A percentile compares a stretch with the other conserved stretches of the same genome.
Evolutionary conservation across 1,284 basidiomycete genomes (phyloP).

Genomic region (Apiotrichum montevideense): DNA sequence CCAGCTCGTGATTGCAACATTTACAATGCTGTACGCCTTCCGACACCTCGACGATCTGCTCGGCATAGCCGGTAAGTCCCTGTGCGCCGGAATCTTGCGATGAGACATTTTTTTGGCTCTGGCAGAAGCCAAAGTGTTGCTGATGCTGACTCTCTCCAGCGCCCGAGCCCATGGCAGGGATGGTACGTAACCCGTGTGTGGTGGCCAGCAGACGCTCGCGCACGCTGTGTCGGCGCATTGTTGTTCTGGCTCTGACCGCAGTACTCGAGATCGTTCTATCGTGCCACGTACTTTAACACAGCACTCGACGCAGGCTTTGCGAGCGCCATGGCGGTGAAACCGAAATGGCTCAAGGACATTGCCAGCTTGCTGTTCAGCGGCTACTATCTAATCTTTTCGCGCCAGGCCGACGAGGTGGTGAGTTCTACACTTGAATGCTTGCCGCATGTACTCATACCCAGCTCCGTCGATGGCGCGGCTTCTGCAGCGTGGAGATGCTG

Average conservation of each 20-base stretch:
- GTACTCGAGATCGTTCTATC: constrained; percentile 90
- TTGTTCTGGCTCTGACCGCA: constrained; percentile 36
- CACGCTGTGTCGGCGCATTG: no score
- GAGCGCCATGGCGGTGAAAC: constrained; percentile 86
- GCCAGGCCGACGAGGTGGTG: constrained; percentile 91
- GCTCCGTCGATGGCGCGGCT: constrained; percentile 82
- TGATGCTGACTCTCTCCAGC: constrained; percentile 51
- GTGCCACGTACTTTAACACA: constrained; percentile 91
- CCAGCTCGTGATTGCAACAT: constrained; percentile 80
- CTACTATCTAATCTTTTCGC: constrained; percentile 92
- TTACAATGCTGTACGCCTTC: constrained; percentile 77
- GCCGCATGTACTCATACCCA: constrained; percentile 39
- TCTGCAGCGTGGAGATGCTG: constrained; percentile 93
- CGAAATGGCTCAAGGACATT: constrained; percentile 84
- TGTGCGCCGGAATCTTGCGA: background rate
- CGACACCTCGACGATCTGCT: constrained; percentile 82
- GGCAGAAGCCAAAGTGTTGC: background rate
- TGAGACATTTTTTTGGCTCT: background rate
- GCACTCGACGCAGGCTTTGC: constrained; percentile 97
- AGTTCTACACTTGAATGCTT: constrained; percentile 11
- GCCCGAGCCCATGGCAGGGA: constrained; percentile 82
- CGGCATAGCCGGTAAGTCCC: constrained; percentile 65
- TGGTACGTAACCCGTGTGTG: constrained; percentile 54
- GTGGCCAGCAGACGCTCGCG: no score
- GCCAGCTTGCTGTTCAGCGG: constrained; percentile 74